Base-by-base conservation (phyloP, 495 filamentous ascomycete genomes). In the Aspergillus nidulans region DNA sequence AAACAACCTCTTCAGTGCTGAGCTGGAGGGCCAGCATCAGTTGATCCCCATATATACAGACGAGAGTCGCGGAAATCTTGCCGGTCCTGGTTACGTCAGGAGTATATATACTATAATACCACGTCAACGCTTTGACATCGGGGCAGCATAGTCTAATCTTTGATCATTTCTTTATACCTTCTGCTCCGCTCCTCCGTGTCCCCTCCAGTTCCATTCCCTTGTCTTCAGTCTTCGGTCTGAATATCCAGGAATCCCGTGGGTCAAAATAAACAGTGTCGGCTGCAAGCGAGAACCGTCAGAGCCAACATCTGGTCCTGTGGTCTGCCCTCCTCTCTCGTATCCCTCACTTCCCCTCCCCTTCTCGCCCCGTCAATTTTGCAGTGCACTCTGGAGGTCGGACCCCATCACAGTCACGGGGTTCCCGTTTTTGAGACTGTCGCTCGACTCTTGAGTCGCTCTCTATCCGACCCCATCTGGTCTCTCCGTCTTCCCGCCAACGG, bases 251-350 rank as follows among this genome's bases (percentile, higher is more conserved):
- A 66, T 52, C 56, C 63, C 65, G 64, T 67, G 65, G 68, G 64
- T 66, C 71, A 68, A 67, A 73, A 74, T 67, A 72, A 74, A 72
- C 63, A 57, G 48, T 44, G 55, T 42, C 61, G 49, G 59, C 52
- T 55, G 42, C 54, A 62, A 65, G 63, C 63, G 63, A 62, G 56
- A 58, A 52, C 49, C 41, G 24, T 24, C 21, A 16, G n/a, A 45
- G 21, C 42, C 42, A 45, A 49, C 30, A 6, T 45, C 40, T 32
- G 13, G 16, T 45, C 15, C 16, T 43, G 24, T 21, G 24, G 8
- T 23, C 39, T 19, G 23, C 21, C 42, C 13, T 41, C 43, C 41
- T 39, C 19, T 26, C 12, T 38, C n/a, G 26, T 26, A 25, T 26
- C 30, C 10, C 43, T 24, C 21, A 19, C 42, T 44, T 26, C 47